Evolutionary conservation across 495 filamentous ascomycete genomes (phyloP).

Genomic region (Pyrenula aspistea): DNA sequence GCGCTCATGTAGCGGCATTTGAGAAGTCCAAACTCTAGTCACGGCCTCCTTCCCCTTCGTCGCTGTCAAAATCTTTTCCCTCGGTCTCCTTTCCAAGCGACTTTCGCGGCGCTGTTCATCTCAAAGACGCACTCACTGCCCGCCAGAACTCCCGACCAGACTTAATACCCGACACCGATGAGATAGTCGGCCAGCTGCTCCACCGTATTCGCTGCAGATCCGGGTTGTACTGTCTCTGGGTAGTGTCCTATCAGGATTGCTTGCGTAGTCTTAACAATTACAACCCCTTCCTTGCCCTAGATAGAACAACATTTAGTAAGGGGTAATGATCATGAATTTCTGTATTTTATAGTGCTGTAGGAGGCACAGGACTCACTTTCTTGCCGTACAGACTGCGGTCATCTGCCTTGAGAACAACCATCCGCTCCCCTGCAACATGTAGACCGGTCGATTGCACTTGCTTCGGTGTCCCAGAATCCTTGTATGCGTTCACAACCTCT

Average conservation of each 20-base stretch:
- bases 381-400: constrained; percentile 74
- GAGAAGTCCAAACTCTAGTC: not conserved
- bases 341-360: not conserved
- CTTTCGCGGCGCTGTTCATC: not conserved
- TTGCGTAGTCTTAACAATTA: constrained; percentile 70
- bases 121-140: not conserved
- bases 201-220: constrained; percentile 49
- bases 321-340: no score
- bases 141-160: not conserved
- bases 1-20: not conserved
- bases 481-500: constrained; percentile 33
- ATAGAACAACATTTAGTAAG: not conserved
- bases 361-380: constrained; percentile 49
- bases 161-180: constrained; percentile 54
- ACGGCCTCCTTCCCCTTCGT: not conserved
- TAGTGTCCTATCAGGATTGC: constrained; percentile 82
- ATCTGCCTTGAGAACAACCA: constrained; percentile 59
- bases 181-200: constrained; percentile 68
- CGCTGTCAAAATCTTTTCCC: not conserved
- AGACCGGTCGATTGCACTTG: constrained; percentile 47
- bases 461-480: constrained; percentile 33
- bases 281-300: constrained; percentile 71
- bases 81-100: not conserved
- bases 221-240: constrained; percentile 53
- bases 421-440: constrained; percentile 58